Evolutionary conservation across 768 basidiomycete genomes (phyloP).

Genomic region (Neoboletus magnificus): DNA sequence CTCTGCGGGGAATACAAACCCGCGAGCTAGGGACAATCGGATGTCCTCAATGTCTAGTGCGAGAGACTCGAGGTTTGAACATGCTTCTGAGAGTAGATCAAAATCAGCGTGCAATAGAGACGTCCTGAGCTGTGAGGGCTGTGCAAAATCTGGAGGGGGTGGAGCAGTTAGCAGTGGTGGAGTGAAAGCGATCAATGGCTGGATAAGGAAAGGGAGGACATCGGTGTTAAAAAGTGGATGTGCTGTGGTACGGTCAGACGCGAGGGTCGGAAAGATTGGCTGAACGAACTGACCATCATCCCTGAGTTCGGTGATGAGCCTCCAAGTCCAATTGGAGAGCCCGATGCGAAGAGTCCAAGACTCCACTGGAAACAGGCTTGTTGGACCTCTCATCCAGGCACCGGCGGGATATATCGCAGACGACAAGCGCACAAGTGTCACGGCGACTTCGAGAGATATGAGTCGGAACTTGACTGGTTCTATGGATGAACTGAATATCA

Average conservation of each 20-base stretch:
- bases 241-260: constrained; percentile 33
- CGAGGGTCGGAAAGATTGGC: not conserved
- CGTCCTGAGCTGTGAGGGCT: constrained; percentile 40
- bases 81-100: constrained; percentile 69
- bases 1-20: constrained; percentile 55
- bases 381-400: constrained; percentile 48
- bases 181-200: constrained; percentile 57
- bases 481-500: constrained; percentile 28
- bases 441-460: constrained; percentile 63
- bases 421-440: constrained; percentile 66
- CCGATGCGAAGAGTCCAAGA: constrained; percentile 63
- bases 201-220: constrained; percentile 59
- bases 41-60: constrained; percentile 77
- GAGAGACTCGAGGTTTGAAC: constrained; percentile 73
- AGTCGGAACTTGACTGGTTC: constrained; percentile 70
- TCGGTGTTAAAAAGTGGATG: constrained; percentile 59
- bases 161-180: constrained; percentile 45
- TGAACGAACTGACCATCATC: constrained; percentile 55
- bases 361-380: constrained; percentile 23
- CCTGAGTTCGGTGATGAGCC: constrained; percentile 66
- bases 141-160: constrained; percentile 37
- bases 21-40: constrained; percentile 66
- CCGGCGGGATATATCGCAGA: constrained; percentile 70
- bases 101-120: constrained; percentile 62
- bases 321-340: constrained; percentile 76